Base-by-base conservation (phyloP, 805 yeast species). In the Starmerella stigmatis region DNA sequence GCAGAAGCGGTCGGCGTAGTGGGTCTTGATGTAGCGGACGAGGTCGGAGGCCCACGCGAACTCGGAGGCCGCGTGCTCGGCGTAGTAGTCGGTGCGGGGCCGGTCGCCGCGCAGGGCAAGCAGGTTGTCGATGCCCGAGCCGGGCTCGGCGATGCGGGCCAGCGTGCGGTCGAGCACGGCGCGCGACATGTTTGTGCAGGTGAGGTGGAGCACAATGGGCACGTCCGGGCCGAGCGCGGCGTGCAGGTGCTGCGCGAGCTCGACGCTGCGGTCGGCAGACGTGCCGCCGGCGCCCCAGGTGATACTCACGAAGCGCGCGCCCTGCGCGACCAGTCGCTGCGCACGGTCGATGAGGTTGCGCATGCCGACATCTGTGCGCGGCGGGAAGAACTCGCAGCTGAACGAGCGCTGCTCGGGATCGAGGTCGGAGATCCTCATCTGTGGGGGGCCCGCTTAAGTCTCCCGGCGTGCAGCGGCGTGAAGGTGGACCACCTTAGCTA, bases 241-340 rank as follows among this genome's bases (percentile, higher is more conserved):
- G 57, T 82, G 85, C 55, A 94, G 81, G 2, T 83, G 72, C 20
- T 75, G 68, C 1, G 96, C 95, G 47, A 92, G 69, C 35, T 84
- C 89, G 47, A 92, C 63, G 0, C 96, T 84, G 66, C 86, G 86
- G 40, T 76, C 81, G 38, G 89, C 77, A 9, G 96, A 86, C 5
- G 94, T 78, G 3, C 98, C 98, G 32, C 97, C 97, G 5, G 98
- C 97, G 27, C 97, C 98, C 96, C 97, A 92, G 0, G 99, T 92
- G 12, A 92, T 81, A 3, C 95, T 85, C 44, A 89, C 79, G 61
- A 92, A 94, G 13, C 81, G 67, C 3, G 97, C 97, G 46, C 86
- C 88, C 50, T 92, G 66, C 3, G 81, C 81, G 51, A 84, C 77
- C 88, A 92, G 81, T 58, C 99, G 78, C 57, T 76, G 77, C 65